Conservation (phyloP, 257 asterid species). For the Thymus mandschuricus region DNA sequence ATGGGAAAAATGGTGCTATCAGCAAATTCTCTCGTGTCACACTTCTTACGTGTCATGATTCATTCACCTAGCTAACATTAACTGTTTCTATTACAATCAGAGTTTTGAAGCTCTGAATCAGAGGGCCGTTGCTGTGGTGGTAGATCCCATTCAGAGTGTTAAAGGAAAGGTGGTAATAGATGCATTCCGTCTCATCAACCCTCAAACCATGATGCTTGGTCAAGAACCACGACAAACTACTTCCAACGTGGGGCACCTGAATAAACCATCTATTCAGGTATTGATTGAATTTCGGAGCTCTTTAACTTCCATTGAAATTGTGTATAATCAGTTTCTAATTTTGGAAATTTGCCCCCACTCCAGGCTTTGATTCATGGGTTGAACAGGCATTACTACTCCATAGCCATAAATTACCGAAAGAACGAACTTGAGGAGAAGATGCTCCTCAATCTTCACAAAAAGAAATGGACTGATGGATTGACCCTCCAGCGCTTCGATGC, state of each 20-base stretch:
- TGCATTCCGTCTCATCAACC: slow-evolving; percentile 92
- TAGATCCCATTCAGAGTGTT: slow-evolving; percentile 98
- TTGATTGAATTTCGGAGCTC: slow-evolving; percentile 6
- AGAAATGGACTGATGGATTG: slow-evolving; percentile 95
- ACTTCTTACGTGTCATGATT: not conserved
- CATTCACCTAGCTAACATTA: not conserved
- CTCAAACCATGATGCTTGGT: slow-evolving; percentile 99
- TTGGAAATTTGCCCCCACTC: slow-evolving; percentile 30
- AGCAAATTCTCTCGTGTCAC: not conserved
- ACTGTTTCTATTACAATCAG: slow-evolving; percentile 46
- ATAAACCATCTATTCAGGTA: slow-evolving; percentile 97
- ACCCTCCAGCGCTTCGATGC: slow-evolving; percentile 86
- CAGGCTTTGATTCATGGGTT: slow-evolving; percentile 96
- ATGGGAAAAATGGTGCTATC: not conserved
- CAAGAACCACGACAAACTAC: slow-evolving; percentile 99
- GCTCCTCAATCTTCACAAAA: slow-evolving; percentile 94
- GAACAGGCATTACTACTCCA: slow-evolving; percentile 96
- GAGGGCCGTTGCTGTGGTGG: slow-evolving; percentile 97
- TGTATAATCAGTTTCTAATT: slow-evolving; percentile 26
- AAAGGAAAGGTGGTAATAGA: slow-evolving; percentile 99
- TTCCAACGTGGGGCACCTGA: slow-evolving; percentile 94
- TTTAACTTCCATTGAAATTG: not conserved
- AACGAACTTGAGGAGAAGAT: slow-evolving; percentile 99
- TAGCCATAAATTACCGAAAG: slow-evolving; percentile 93
- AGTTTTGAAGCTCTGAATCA: slow-evolving; percentile 99